Conservation (phyloP, 371 early-diverging fungal species). For the Actinomortierella ambigua region DNA sequence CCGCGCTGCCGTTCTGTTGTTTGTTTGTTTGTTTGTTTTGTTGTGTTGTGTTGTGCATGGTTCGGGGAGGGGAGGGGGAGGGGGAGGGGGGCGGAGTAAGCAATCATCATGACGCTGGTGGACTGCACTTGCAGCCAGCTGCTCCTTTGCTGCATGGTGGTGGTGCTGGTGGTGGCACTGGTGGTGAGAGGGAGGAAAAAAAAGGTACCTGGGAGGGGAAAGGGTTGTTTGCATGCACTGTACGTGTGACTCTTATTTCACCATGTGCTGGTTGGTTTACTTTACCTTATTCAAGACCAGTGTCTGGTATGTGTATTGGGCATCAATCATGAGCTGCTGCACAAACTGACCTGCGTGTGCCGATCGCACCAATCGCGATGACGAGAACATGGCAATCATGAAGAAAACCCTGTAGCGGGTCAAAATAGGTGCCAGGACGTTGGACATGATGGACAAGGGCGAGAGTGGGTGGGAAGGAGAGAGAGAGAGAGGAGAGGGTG, state of each 20-base stretch:
- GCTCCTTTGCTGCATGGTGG: neutral
- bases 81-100: constrained; percentile 1
- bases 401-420: constrained; percentile 43
- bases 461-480: neutral
- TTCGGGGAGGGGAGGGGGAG: constrained; percentile 5
- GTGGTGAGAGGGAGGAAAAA: neutral
- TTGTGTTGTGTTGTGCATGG: no score
- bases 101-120: no score
- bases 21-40: no score
- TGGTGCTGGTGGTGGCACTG: neutral
- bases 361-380: constrained; percentile 25
- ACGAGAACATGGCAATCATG: constrained; percentile 23
- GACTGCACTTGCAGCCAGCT: no score
- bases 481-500: neutral
- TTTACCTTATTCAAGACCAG: no score
- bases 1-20: no score
- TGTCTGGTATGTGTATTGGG: constrained; percentile 21
- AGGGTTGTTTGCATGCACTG: no score
- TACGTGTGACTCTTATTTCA: no score
- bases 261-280: no score
- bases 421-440: constrained; percentile 28
- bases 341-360: constrained; percentile 14
- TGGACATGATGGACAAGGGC: constrained; percentile 20
- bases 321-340: constrained; percentile 15
- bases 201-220: no score